Conservation (phyloP, 768 basidiomycete genomes). For the Leccinum subtestaceum region DNA sequence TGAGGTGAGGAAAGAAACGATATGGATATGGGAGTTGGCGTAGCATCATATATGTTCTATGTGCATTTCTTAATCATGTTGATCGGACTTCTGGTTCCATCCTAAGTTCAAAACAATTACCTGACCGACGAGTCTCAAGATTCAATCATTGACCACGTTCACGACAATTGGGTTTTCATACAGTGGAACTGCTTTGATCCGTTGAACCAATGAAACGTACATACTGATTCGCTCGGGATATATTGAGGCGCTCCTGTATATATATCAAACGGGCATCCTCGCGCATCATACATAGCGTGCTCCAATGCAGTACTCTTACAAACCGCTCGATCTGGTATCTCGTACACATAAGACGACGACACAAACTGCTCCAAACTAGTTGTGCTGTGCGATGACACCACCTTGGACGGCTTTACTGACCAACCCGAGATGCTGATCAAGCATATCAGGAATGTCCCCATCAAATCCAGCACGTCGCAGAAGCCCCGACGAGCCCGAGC, state of each 20-base stretch:
- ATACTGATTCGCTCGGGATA: too few species aligned
- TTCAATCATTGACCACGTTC: too few species aligned
- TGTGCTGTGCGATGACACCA: background rate
- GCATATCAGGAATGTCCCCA: background rate
- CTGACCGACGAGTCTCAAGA: too few species aligned
- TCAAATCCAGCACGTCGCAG: background rate
- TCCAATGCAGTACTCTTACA: background rate
- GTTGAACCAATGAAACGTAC: too few species aligned
- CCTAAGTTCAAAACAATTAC: too few species aligned
- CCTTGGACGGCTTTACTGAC: background rate
- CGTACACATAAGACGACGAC: too few species aligned
- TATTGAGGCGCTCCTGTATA: too few species aligned
- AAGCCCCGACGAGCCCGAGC: background rate
- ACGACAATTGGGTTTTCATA: too few species aligned
- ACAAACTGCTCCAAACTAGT: background rate
- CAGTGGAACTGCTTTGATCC: too few species aligned
- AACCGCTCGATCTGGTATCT: too few species aligned
- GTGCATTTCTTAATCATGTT: background rate
- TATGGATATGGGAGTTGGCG: background rate
- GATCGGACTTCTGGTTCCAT: too few species aligned
- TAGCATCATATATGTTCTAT: background rate
- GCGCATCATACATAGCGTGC: background rate
- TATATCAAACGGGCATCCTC: too few species aligned
- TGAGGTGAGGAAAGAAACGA: constrained; percentile 7
- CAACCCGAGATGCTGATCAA: constrained; percentile 8